A percentile compares a stretch with the other conserved stretches of the same genome.
phyloP scores from a whole-genome alignment of 176 grass and related monocot species.

The Hsuehochloa calcarea region DNA sequence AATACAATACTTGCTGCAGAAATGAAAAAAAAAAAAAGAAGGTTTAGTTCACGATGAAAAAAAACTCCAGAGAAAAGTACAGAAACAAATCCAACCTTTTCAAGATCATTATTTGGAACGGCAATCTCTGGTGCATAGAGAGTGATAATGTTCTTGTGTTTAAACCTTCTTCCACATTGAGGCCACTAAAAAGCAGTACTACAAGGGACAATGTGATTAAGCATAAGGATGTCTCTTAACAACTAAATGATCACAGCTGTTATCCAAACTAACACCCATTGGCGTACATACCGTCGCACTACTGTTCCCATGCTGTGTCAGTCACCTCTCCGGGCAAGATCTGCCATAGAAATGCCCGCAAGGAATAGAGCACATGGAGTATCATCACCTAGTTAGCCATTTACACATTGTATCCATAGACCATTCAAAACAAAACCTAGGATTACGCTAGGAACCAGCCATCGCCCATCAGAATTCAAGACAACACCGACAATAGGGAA shows the following conservation, averaged over 20 bases:
- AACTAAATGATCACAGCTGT: background rate
- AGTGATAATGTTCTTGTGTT: constrained; percentile 73
- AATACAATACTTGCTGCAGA: constrained; percentile 62
- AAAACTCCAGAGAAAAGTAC: background rate
- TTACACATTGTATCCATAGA: background rate
- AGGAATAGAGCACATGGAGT: constrained; percentile 56
- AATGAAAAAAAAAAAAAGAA: background rate
- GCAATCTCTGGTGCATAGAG: constrained; percentile 71
- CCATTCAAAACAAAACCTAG: background rate
- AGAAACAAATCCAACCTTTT: constrained; percentile 56
- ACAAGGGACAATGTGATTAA: background rate
- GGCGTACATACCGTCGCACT: constrained; percentile 39
- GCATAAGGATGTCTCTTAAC: background rate
- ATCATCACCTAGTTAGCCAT: background rate
- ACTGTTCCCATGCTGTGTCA: constrained; percentile 44
- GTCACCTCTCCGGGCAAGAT: constrained; percentile 77
- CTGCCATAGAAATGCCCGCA: constrained; percentile 96
- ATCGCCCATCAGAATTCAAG: background rate
- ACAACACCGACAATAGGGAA: no score
- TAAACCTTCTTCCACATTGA: constrained; percentile 71
- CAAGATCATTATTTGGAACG: constrained; percentile 66
- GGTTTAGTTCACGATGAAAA: background rate
- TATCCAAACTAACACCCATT: background rate
- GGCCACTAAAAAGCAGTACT: constrained; percentile 62
- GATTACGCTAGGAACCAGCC: background rate